phyloP scores from a whole-genome alignment of 2,329 filamentous ascomycete species.

The Fusarium tjaetaba region DNA sequence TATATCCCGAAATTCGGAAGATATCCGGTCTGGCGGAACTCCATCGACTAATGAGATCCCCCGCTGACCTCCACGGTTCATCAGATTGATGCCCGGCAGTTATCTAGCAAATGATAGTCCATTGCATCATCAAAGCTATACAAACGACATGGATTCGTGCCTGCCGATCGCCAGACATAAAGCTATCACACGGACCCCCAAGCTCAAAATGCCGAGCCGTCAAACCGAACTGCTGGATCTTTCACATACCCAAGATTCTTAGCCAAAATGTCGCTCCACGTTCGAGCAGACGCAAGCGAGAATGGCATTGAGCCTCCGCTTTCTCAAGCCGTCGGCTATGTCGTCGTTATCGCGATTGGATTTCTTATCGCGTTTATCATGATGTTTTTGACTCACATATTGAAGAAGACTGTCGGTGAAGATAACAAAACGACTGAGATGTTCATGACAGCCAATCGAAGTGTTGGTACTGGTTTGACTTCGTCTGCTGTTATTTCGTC shows the following conservation, averaged over 20 bases:
- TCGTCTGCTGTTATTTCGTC: conserved; percentile 64
- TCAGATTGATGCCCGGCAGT: background rate
- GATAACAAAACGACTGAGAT: conserved; percentile 64
- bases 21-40: background rate
- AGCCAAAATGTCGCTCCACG: background rate
- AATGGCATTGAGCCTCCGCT: conserved; percentile 41
- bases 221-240: background rate
- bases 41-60: background rate
- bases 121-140: conserved; percentile 11
- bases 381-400: conserved; percentile 56
- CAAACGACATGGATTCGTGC: background rate
- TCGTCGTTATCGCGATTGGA: conserved; percentile 48
- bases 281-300: background rate
- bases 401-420: conserved; percentile 61
- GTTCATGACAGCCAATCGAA: conserved; percentile 65
- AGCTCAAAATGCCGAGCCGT: background rate
- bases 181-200: background rate
- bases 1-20: background rate
- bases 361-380: conserved; percentile 53
- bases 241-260: background rate
- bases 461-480: conserved; percentile 60
- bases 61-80: background rate
- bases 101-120: background rate
- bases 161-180: background rate
- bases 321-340: conserved; percentile 45